Evolutionary conservation across 352 stramenopile genomes (phyloP), one percentile per base, ranked within the genome.

Genomic region (Pelagophyceae sp.): DNA sequence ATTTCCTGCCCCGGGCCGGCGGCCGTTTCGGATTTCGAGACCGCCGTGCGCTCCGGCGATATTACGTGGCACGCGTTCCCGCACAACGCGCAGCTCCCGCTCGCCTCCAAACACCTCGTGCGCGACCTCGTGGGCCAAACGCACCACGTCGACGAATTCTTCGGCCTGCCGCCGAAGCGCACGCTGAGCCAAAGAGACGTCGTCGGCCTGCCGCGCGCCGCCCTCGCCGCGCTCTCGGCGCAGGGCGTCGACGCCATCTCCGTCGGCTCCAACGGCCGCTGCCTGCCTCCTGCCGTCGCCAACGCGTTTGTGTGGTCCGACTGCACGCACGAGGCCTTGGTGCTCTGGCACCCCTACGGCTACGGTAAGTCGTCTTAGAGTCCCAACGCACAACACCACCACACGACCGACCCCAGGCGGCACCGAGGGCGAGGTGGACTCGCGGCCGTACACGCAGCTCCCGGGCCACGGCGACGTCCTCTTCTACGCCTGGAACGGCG

Each of bases 61-160:
- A 74, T 74, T 32, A 74, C 65, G 65, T 74, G 65, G 65, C 65
- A 74, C 38, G 65, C 27, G 11, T 27, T 38, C 23, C 65, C 65
- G 27, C n/a, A 50, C 32, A 74, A 74, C 32, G 32, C 38, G n/a
- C n/a, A 74, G 65, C 11, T 38, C 5, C 17, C 32, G 19, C 32
- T 74, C 19, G 38, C 65, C 38, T 31, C 27, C 19, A 32, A 32
- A 11, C 23, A 11, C n/a, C 32, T 74, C 19, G 33, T 29, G 11
- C n/a, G 25, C 25, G 65, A 32, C 5, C 45, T 54, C 45, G 38
- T 74, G 19, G n/a, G 11, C 5, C 65, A 50, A 17, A 74, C 65
- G 27, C 65, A 74, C 38, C 65, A 32, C 38, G 5, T 74, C 65
- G 65, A 74, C 38, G 65, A 74, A 19, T n/a, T 29, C 27, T 74